A percentile compares a stretch with the other conserved stretches of the same genome.
Conservation (phyloP, 2,329 filamentous ascomycete genomes). For the Fusarium euwallaceae region DNA sequence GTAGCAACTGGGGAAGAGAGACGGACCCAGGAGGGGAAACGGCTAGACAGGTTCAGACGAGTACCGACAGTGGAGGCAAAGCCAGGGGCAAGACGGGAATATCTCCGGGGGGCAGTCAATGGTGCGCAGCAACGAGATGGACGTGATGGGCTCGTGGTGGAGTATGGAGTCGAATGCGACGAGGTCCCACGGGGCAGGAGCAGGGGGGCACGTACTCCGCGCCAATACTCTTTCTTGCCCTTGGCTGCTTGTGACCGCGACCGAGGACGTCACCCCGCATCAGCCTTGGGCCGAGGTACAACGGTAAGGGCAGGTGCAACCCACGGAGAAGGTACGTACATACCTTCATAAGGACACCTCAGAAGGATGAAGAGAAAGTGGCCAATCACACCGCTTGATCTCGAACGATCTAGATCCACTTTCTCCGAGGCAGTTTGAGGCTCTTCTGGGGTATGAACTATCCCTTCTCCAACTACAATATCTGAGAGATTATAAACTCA, state of each 20-base stretch:
- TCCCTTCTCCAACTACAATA: not conserved
- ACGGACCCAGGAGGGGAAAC: not conserved
- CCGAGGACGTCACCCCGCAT: conserved; percentile 43
- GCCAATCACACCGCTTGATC: conserved; percentile 13
- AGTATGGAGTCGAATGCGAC: conserved; percentile 1
- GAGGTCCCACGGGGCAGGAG: not conserved
- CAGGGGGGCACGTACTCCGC: conserved; percentile 4
- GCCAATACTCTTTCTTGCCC: not conserved
- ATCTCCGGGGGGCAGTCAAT: not conserved
- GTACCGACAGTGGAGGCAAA: conserved; percentile 11
- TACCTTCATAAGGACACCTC: not conserved
- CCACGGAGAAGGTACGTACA: not conserved
- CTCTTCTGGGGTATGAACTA: conserved; percentile 29
- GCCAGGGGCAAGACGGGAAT: conserved; percentile 4
- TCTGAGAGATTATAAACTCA: not conserved
- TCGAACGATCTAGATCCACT: conserved; percentile 12
- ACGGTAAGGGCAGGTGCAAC: conserved; percentile 19
- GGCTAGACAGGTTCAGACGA: not conserved
- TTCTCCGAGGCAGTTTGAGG: conserved; percentile 35
- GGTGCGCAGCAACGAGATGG: not conserved
- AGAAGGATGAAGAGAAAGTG: not conserved
- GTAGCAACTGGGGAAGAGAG: conserved; percentile 16
- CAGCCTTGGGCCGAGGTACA: conserved; percentile 47
- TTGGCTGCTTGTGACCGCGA: conserved; percentile 33
- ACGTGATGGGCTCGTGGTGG: conserved; percentile 2